Evolutionary conservation across 805 yeast genomes (phyloP).

Genomic region (Saturnispora sanitii): DNA sequence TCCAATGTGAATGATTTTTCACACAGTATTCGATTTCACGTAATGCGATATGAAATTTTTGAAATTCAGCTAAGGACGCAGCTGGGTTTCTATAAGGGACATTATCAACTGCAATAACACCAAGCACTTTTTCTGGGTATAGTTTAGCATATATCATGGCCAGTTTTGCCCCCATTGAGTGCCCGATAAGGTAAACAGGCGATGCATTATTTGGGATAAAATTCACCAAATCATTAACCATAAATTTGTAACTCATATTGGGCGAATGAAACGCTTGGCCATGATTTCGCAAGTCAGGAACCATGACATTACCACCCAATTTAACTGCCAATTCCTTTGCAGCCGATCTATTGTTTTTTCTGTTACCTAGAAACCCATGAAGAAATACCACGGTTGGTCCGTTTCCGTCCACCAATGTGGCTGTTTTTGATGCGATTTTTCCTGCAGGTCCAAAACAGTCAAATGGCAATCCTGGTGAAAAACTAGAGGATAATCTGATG

Average conservation of each 20-base stretch:
- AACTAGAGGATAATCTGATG: background rate
- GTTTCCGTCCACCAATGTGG: too few species aligned
- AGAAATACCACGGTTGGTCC: slow-evolving; percentile 59
- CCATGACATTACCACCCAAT: slow-evolving; percentile 47
- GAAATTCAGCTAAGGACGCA: slow-evolving; percentile 22
- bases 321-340: slow-evolving; percentile 41
- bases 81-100: slow-evolving; percentile 59
- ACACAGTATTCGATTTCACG: slow-evolving; percentile 11
- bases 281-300: slow-evolving; percentile 79
- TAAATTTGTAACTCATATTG: slow-evolving; percentile 60
- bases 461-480: slow-evolving; percentile 1
- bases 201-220: slow-evolving; percentile 28
- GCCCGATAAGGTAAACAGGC: slow-evolving; percentile 54
- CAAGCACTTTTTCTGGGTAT: slow-evolving; percentile 48
- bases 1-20: slow-evolving; percentile 28
- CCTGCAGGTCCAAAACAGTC: slow-evolving; percentile 9
- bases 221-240: slow-evolving; percentile 75
- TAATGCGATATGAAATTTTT: slow-evolving; percentile 21
- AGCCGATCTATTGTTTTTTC: slow-evolving; percentile 65
- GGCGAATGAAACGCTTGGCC: slow-evolving; percentile 75
- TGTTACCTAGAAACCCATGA: slow-evolving; percentile 86
- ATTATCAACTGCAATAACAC: slow-evolving; percentile 66
- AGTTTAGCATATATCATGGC: slow-evolving; percentile 77
- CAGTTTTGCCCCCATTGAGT: slow-evolving; percentile 89
- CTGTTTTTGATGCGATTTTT: too few species aligned